These are phyloP conservation scores for Exophiala mesophila DNA, from an alignment of 2,329 filamentous ascomycete species.

Conservation along the genomic window DNA sequence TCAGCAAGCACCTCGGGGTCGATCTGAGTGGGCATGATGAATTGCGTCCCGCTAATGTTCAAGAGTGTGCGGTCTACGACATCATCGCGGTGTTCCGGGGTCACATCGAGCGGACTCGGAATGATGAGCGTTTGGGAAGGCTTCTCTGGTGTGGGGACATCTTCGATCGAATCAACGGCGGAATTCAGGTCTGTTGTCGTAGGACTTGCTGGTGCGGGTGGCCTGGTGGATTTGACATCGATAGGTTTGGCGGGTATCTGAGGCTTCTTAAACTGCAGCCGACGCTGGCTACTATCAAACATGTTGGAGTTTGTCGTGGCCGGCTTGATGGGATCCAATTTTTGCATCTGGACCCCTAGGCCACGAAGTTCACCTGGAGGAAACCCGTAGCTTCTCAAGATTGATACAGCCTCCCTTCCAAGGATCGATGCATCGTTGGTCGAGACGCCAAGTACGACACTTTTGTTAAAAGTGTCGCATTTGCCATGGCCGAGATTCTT, in stretches of 20 bases:
- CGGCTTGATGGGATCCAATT: constrained; percentile 71
- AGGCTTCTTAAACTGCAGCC: constrained; percentile 65
- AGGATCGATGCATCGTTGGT: constrained; percentile 70
- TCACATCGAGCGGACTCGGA: constrained; percentile 23
- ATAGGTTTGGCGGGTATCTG: constrained; percentile 30
- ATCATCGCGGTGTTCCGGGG: constrained; percentile 30
- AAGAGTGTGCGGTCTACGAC: constrained; percentile 43
- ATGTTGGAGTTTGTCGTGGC: constrained; percentile 19
- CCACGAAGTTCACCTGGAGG: constrained; percentile 90
- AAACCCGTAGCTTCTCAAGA: constrained; percentile 75
- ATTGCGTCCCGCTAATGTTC: constrained; percentile 83
- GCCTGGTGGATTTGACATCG: constrained; percentile 6
- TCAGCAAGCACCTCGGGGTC: constrained; percentile 79
- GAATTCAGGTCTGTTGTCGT: constrained; percentile 23
- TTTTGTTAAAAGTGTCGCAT: constrained; percentile 93
- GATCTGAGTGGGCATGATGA: constrained; percentile 75
- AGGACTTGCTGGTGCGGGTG: not conserved
- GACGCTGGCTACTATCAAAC: constrained; percentile 70
- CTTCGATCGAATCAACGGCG: constrained; percentile 48
- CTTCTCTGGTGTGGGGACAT: constrained; percentile 41
- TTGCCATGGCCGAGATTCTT: constrained; percentile 95
- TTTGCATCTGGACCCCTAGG: constrained; percentile 88
- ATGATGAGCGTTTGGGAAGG: constrained; percentile 24
- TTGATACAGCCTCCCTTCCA: constrained; percentile 76
- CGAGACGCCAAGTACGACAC: constrained; percentile 71